Evolutionary conservation across 108 stramenopile genomes (phyloP).

Genomic region (Heterococcus sp.): DNA sequence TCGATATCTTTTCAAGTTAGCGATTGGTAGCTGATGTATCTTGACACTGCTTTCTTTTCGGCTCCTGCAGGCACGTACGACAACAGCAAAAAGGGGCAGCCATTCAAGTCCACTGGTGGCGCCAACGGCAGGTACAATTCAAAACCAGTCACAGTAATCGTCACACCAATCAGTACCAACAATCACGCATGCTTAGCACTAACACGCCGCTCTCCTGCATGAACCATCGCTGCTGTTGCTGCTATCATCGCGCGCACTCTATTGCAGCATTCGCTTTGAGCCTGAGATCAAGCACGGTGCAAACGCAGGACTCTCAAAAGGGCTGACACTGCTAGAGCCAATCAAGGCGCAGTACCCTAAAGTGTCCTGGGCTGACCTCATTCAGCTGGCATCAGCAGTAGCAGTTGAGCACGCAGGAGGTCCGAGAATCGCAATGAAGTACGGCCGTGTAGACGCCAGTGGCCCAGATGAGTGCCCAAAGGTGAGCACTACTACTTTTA

Average conservation of each 20-base stretch:
- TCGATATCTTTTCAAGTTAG: too few relatives aligned
- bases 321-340: constrained; percentile 41
- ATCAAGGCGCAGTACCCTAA: constrained; percentile 43
- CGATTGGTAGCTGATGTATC: too few relatives aligned
- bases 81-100: not conserved
- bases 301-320: constrained; percentile 53
- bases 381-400: constrained; percentile 50
- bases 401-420: constrained; percentile 41
- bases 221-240: too few relatives aligned
- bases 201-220: too few relatives aligned
- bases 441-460: constrained; percentile 50
- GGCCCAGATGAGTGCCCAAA: constrained; percentile 46
- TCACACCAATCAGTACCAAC: not conserved
- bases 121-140: not conserved
- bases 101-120: not conserved
- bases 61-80: too few relatives aligned
- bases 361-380: constrained; percentile 58
- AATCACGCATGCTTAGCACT: not conserved
- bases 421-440: constrained; percentile 52
- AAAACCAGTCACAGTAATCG: not conserved
- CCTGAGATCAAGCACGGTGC: constrained; percentile 59
- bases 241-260: not conserved
- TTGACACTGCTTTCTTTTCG: too few relatives aligned
- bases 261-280: constrained; percentile 50
- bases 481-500: not conserved